Evolutionary conservation across 495 filamentous ascomycete genomes (phyloP), one percentile per base, ranked within the genome.

Genomic region (Astrocystis sublimbata): DNA sequence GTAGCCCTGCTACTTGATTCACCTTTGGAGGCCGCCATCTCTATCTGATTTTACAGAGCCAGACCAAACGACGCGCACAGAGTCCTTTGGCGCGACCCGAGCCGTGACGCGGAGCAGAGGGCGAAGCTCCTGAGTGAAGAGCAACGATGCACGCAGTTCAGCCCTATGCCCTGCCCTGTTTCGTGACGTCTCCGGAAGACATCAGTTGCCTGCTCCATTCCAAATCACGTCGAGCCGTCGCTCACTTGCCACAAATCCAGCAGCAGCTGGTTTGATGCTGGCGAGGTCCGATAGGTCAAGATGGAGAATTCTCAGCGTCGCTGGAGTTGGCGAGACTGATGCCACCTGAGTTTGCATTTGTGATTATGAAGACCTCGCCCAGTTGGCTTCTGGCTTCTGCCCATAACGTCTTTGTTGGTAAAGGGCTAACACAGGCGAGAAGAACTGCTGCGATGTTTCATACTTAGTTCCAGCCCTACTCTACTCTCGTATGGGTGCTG

Each of bases 181-280:
- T 55, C 7, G 59, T 74, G 8, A 38, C 50, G 46, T 65, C 15
- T 66, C 71, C 4, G 45, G 24, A n/a, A 68, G 66, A 1, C 38
- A 43, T 5, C 51, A 51, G 26, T 83, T 65, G 7, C 82, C 83
- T 0, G 84, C 83, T 61, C 86, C 84, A 61, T 85, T 84, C 67
- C 71, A 83, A 0, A 87, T 69, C 5, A 84, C 76, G 55, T 86
- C 78, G 0, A 86, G 73, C 7, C 76, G 65, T 3, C 65, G 57
- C 66, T 84, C 79, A 33, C 68, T 59, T 0, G 62, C 46, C 2
- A 69, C 64, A 65, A 84, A 81, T 6, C 61, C 54, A 10, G 75
- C 45, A 3, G 75, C 83, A 1, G 80, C 70, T 0, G 69, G n/a
- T 56, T 78, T 77, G 58, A 87, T 78, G n/a, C 74, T 79, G 1